Base-by-base conservation (phyloP, 2,329 filamentous ascomycete species). In the Pyrenochaeta sp. region DNA sequence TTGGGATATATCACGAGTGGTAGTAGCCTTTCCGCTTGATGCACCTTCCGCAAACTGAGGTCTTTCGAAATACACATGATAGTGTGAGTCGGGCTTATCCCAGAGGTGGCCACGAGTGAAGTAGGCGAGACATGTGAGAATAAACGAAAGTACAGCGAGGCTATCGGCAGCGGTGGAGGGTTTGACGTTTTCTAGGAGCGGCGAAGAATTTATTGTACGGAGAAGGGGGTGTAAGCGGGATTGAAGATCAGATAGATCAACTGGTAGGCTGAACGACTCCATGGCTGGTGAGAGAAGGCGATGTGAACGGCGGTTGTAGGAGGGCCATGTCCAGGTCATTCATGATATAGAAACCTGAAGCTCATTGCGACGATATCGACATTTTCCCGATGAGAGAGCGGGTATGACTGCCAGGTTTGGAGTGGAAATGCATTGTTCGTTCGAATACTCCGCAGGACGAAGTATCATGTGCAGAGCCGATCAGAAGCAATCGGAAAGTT, bases 51-150 rank as follows among this genome's bases (percentile, higher is more conserved):
- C 73, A 51, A 80, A 61, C 59, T 84, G 83, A 15, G 84, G 83
- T 37, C 78, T 77, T 62, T 85, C 80, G 50, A 80, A 86, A 66
- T 77, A 82, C 25, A 84, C 72, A 62, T 83, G 73, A 37, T 78
- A 65, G 54, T 83, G 79, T 5, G 83, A 83, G 59, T 86, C 82
- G 8, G 82, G 79, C 42, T 75, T 81, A 52, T 84, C 81, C 81
- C 82, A 84, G 13, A 72, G 19, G 12, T 60, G 65, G 19, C 81
- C 81, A 3, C 76, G 74, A 2, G 82, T 76, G 19, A 83, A 65
- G 61, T 80, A 84, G 1, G 76, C 73, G 3, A 75, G 67, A 3
- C 72, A 69, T 22, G 68, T 72, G n/a, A 80, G 66, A 10, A 74
- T 67, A 36, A 80, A 66, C 5, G 81, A 46, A 4, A 76, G 63